Evolutionary conservation across 2,329 filamentous ascomycete species (phyloP), one percentile per base, ranked within the genome.

Genomic region (Xenosphaeropsis pyriputrescens): DNA sequence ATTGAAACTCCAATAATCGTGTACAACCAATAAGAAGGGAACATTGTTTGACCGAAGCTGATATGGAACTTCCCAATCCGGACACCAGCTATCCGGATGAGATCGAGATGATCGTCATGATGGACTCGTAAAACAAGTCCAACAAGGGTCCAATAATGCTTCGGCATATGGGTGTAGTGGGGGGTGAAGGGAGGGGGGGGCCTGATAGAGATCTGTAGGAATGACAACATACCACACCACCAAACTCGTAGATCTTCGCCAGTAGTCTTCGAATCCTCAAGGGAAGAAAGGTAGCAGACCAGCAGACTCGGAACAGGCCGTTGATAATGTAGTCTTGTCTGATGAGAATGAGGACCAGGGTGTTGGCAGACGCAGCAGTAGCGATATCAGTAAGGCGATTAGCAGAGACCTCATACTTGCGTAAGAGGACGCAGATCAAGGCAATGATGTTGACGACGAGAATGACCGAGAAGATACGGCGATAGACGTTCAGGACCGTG

Each of bases 301-400:
- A 69, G 39, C 56, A 57, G 33, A 67, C 41, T 39, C 46, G 50
- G 50, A 67, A 73, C 12, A 72, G 49, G 6, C 56, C 43, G 49
- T 74, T 72, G 52, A 73, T 63, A 45, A 70, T 57, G 22, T 61
- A 55, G 30, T 72, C 68, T 45, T 73, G 68, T 6, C 70, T 64
- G 38, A 72, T 61, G 17, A 70, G 54, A 11, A 72, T 60, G 13
- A 65, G 62, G 4, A 63, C 49, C 26, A 64, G 50, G 11, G 73
- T 57, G 49, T 73, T 73, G 38, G 61, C 45, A 49, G 40, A 36
- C 51, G 51, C 2, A 39, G 41, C 14, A 12, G 41, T 49, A 3
- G 45, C 45, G 11, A 47, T 43, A 19, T 44, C 45, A 7, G 45
- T 30, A 0, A 46, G 38, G 11, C 42, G 43, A 5, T 17, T 5